Base-by-base conservation (phyloP, 2,329 filamentous ascomycete genomes). In the Xylariomycetidae sp. region DNA sequence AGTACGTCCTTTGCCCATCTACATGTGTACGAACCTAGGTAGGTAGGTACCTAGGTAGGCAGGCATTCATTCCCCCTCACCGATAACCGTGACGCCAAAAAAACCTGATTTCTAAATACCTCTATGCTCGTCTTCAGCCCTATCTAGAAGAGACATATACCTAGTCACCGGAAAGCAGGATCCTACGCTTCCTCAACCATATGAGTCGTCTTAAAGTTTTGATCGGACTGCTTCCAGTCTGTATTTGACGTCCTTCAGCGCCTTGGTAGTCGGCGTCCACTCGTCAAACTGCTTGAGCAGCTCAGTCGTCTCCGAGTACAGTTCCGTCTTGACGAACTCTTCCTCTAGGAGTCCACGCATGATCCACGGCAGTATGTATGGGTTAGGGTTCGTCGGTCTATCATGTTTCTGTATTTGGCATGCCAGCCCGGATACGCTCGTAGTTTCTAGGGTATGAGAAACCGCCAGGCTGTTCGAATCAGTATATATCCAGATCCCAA, bases 281-380 rank as follows among this genome's bases (percentile, higher is more conserved):
- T 86, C 80, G 56, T 97, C 89, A 59, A 97, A 98, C 58, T 94
- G 80, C 39, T 69, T 70, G n/a, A 98, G 66, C 31, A 98, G 61
- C 52, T 88, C 77, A 40, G 77, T 75, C 6, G 87, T 88, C 62
- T 98, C 92, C 2, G 72, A 63, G 19, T 77, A 77, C 13, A 94
- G 64, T 54, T 94, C 85, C 15, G 78, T 85, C 58, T 85, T 88
- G 16, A 97, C 90, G 51, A 88, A 80, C 13, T 92, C 84, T 58
- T 98, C 92, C 56, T 97, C 92, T 3, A 98, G 64, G 37, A 98
- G 65, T 1, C 92, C 92, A 6, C 92, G 78, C 81, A 98, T 92
- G 22, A 92, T 90, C 82, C 94, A 98, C 0, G 92, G 92, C 11
- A 98, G 67, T 35, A 92, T 82, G 53, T 90, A 97, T 0, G 90